A percentile compares a stretch with the other conserved stretches of the same genome.
Conservation (phyloP, 768 basidiomycete genomes). For the Podaxis rugospora region DNA sequence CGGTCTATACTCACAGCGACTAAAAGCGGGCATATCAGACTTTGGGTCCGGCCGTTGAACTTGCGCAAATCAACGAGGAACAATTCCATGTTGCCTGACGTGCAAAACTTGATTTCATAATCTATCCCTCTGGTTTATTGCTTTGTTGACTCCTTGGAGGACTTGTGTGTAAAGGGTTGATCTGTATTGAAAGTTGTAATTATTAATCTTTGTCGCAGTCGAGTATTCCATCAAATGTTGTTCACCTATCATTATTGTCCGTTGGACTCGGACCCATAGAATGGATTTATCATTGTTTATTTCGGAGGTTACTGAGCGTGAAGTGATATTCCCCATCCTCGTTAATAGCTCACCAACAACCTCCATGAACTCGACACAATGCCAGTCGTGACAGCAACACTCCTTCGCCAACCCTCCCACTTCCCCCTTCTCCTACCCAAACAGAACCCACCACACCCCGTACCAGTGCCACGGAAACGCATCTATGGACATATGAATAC, state of each 20-base stretch:
- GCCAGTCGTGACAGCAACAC: slow-evolving; percentile 61
- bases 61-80: slow-evolving; percentile 30
- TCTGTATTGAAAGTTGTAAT: background rate
- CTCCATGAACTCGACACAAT: slow-evolving; percentile 16
- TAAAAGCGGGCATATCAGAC: slow-evolving; percentile 70
- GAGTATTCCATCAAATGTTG: background rate
- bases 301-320: background rate
- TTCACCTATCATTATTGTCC: background rate
- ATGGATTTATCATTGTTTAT: background rate
- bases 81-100: slow-evolving; percentile 15
- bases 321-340: background rate
- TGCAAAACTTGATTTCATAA: slow-evolving; percentile 23
- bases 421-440: slow-evolving; percentile 68
- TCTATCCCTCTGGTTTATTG: background rate
- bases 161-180: background rate
- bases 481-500: slow-evolving; percentile 55
- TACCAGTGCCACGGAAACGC: slow-evolving; percentile 49
- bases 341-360: background rate
- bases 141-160: background rate
- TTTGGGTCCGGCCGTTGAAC: slow-evolving; percentile 79
- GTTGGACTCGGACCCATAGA: background rate
- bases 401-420: slow-evolving; percentile 58
- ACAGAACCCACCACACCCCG: slow-evolving; percentile 60
- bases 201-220: no score
- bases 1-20: slow-evolving; percentile 76